These are phyloP conservation scores for Achaetomiella virescens DNA, from an alignment of 495 filamentous ascomycete genomes.

Conservation along the genomic window DNA sequence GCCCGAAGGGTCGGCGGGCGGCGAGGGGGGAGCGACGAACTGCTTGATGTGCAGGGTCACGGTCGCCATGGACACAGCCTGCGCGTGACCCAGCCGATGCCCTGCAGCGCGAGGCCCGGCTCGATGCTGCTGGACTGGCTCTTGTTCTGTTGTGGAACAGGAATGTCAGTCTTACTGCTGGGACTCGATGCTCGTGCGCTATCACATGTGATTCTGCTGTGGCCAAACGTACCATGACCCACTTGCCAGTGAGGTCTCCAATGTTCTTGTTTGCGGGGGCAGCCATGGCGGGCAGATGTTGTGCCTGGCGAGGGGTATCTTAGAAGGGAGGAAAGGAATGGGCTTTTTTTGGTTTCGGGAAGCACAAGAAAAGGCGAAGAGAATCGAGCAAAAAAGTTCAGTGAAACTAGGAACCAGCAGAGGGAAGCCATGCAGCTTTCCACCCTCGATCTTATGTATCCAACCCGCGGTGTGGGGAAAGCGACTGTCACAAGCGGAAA, in stretches of 20 bases:
- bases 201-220: constrained; percentile 1
- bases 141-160: constrained; percentile 59
- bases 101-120: constrained; percentile 71
- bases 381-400: neutral
- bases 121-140: constrained; percentile 66
- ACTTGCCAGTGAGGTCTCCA: constrained; percentile 68
- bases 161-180: no score
- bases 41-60: constrained; percentile 65
- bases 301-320: neutral
- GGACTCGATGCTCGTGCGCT: neutral
- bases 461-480: neutral
- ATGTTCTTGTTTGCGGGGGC: constrained; percentile 68
- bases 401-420: neutral
- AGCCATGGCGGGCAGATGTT: constrained; percentile 57
- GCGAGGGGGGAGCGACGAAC: constrained; percentile 45
- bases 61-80: constrained; percentile 64
- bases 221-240: constrained; percentile 59
- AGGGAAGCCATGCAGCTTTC: neutral
- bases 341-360: no score
- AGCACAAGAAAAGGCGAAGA: neutral
- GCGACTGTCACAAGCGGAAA: constrained; percentile 7
- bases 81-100: constrained; percentile 75
- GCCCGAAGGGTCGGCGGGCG: constrained; percentile 32
- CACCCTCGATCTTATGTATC: constrained; percentile 4
- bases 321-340: neutral